phyloP scores from a whole-genome alignment of 202 grass and related monocot species.

The Eragrostis tef region DNA sequence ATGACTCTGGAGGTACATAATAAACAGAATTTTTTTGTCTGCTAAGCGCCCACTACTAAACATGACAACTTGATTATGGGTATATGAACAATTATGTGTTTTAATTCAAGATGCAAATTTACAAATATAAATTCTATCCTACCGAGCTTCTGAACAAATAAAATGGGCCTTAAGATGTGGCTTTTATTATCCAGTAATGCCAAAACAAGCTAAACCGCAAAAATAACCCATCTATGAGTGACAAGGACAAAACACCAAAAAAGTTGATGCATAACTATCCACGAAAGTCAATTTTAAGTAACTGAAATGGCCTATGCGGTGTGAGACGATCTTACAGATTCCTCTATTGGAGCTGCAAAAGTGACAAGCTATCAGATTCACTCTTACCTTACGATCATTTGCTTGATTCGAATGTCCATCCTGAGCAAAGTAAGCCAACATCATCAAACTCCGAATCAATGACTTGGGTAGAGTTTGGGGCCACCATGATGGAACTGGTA shows the following conservation, averaged over 20 bases:
- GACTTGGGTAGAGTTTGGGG: slow-evolving; percentile 75
- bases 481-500: slow-evolving; percentile 90
- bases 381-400: slow-evolving; percentile 72
- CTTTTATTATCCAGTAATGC: background rate
- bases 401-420: slow-evolving; percentile 76
- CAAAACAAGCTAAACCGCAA: slow-evolving; percentile 2
- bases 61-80: background rate
- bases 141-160: background rate
- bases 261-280: background rate
- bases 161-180: slow-evolving; percentile 1
- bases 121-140: slow-evolving; percentile 29
- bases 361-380: slow-evolving; percentile 8
- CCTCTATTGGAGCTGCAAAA: background rate
- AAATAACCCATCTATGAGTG: background rate
- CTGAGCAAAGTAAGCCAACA: slow-evolving; percentile 89
- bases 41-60: background rate
- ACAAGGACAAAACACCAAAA: background rate
- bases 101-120: slow-evolving; percentile 15
- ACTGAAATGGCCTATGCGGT: background rate
- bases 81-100: slow-evolving; percentile 6
- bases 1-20: background rate
- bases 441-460: slow-evolving; percentile 97
- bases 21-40: slow-evolving; percentile 14
- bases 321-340: background rate
- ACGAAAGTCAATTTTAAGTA: background rate